Evolutionary conservation across 768 basidiomycete genomes (phyloP), one percentile per base, ranked within the genome.

Genomic region (Agrocybe pediades): DNA sequence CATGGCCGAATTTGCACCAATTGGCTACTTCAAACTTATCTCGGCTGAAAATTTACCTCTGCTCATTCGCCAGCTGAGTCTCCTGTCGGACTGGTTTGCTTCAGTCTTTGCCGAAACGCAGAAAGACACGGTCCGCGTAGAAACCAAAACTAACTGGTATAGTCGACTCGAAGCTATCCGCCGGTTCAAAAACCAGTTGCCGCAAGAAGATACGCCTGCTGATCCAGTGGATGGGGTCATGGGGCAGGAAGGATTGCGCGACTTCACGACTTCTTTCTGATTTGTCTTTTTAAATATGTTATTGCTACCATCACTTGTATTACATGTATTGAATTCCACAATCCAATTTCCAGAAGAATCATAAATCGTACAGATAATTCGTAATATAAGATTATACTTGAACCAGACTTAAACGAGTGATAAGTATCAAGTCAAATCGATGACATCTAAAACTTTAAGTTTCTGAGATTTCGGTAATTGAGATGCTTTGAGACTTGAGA

Each of bases 11-110:
- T 97, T 98, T 71, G 83, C 88, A 0, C 95, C 97, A 0, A 78
- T 98, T 24, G 95, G 95, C 9, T 84, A 87, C 62, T 96, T 94
- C 79, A 98, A 98, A 76, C 80, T 98, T 52, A 90, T 98, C 47
- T 95, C 92, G 0, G 90, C 92, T 7, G 84, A 87, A 56, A 88
- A 87, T 55, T 77, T 99, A 6, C 92, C 97, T 4, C 72, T 88
- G n/a, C 78, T 96, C 46, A 85, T 97, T 26, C 82, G 96, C 42
- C 94, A 97, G 64, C 81, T 98, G 43, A 88, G 91, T 58, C 74
- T 96, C 23, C 74, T 95, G 49, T 85, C 91, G 2, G 93, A 96
- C 72, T 90, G 95, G 84, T 94, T 96, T 65, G 88, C 92, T 2
- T 85, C 87, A 17, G 84, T 96, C 40, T 97, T 89, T 64, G 77